Percentiles rank a stretch among this genome's conserved stretches.
Conservation (phyloP, 2,329 filamentous ascomycete species). For the Plectosphaerella cucumerina region DNA sequence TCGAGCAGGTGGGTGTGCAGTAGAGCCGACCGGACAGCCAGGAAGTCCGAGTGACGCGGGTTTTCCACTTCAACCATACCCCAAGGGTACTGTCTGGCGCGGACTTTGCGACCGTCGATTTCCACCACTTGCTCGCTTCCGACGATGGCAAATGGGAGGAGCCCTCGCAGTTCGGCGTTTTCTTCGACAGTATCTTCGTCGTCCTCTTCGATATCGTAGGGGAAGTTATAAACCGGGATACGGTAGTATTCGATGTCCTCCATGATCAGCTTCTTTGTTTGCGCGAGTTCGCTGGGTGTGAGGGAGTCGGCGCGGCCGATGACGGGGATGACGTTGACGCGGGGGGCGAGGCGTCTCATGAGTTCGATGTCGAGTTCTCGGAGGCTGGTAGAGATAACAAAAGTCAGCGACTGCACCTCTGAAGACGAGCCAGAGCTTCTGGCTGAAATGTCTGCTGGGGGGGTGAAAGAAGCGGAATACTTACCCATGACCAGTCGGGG, state of each 20-base stretch:
- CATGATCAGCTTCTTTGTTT: conserved; percentile 99
- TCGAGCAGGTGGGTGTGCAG: conserved; percentile 97
- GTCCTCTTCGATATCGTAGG: conserved; percentile 98
- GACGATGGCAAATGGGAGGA: conserved; percentile 99
- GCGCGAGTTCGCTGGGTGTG: conserved; percentile 91
- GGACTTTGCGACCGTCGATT: conserved; percentile 85
- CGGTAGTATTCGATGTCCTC: conserved; percentile 99
- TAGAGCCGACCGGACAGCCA: conserved; percentile 92
- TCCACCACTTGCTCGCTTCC: conserved; percentile 94
- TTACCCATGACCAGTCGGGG: conserved; percentile 91
- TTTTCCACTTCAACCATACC: conserved; percentile 99
- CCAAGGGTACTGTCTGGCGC: conserved; percentile 97
- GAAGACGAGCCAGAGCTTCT: background rate
- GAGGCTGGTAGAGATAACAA: conserved; percentile 52
- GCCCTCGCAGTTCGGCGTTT: conserved; percentile 91
- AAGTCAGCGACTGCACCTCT: conserved; percentile 10
- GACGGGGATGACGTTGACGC: conserved; percentile 97
- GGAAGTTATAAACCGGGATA: conserved; percentile 99
- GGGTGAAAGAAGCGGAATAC: conserved; percentile 16
- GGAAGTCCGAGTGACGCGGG: conserved; percentile 96
- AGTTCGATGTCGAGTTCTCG: conserved; percentile 98
- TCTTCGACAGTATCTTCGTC: conserved; percentile 99
- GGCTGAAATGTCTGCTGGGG: too few species aligned
- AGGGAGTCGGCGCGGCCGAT: conserved; percentile 98
- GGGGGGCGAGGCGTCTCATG: conserved; percentile 97